These are phyloP conservation scores for Trametes cingulata DNA, from an alignment of 768 basidiomycete genomes.

Conservation along the genomic window DNA sequence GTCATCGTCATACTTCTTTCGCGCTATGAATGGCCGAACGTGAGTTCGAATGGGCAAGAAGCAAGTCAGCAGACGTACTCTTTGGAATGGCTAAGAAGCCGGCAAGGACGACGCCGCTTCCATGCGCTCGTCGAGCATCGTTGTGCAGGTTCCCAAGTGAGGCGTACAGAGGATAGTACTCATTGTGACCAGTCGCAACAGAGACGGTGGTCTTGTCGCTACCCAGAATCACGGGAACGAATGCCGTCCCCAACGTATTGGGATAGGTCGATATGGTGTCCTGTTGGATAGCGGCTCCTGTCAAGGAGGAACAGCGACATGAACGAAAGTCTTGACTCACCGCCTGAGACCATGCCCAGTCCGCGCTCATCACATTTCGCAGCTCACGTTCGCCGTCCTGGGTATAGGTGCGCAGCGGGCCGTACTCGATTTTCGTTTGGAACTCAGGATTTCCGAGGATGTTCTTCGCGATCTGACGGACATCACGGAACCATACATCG, in stretches of 20 bases:
- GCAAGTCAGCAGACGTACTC: constrained; percentile 15
- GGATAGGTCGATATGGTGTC: no score
- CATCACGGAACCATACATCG: constrained; percentile 29
- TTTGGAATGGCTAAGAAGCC: constrained; percentile 35
- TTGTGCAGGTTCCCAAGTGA: constrained; percentile 28
- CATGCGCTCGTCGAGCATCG: constrained; percentile 22
- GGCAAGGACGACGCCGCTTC: constrained; percentile 13
- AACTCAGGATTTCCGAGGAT: constrained; percentile 27
- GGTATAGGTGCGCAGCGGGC: constrained; percentile 20
- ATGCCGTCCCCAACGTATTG: neutral
- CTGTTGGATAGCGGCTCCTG: no score
- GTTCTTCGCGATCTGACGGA: constrained; percentile 16
- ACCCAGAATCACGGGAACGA: constrained; percentile 28
- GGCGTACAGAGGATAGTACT: constrained; percentile 31
- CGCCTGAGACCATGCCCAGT: constrained; percentile 3
- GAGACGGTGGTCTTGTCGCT: constrained; percentile 31
- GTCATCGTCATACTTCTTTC: neutral
- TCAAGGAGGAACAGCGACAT: no score
- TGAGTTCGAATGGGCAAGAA: no score
- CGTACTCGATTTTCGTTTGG: constrained; percentile 25
- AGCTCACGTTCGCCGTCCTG: constrained; percentile 16
- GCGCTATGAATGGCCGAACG: no score
- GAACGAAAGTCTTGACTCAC: neutral
- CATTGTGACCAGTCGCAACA: constrained; percentile 24
- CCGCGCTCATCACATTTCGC: constrained; percentile 14